Percentiles rank a stretch among this genome's conserved stretches.
phyloP scores from a whole-genome alignment of 768 basidiomycete species.

The Polyporus arcularius region DNA sequence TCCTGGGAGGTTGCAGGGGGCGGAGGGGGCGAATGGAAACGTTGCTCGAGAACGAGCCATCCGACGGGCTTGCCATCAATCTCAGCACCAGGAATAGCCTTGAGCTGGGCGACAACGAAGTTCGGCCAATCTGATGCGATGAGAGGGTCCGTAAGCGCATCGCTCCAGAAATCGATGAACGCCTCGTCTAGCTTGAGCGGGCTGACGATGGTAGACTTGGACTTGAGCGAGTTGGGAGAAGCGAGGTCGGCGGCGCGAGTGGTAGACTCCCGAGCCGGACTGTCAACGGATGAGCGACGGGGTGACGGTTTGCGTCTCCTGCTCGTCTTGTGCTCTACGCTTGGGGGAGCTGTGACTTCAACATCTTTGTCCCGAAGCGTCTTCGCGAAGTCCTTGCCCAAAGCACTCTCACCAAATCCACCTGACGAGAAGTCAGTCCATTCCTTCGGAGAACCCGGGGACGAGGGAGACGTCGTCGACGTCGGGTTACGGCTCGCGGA shows the following conservation, averaged over 20 bases:
- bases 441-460: slow-evolving; percentile 42
- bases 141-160: slow-evolving; percentile 64
- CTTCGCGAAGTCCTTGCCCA: slow-evolving; percentile 49
- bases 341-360: slow-evolving; percentile 50
- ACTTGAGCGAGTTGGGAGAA: slow-evolving; percentile 8
- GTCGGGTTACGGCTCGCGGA: slow-evolving; percentile 15
- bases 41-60: slow-evolving; percentile 74
- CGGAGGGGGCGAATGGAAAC: slow-evolving; percentile 42
- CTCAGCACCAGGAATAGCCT: slow-evolving; percentile 33
- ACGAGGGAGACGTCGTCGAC: slow-evolving; percentile 14
- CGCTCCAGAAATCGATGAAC: slow-evolving; percentile 82
- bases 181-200: slow-evolving; percentile 74
- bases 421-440: slow-evolving; percentile 71
- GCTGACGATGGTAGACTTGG: slow-evolving; percentile 45
- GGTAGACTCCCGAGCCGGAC: slow-evolving; percentile 11
- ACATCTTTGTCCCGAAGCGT: slow-evolving; percentile 62
- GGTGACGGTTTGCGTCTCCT: slow-evolving; percentile 34
- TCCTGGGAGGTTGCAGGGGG: slow-evolving; percentile 28
- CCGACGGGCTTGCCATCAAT: slow-evolving; percentile 43
- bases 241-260: slow-evolving; percentile 5
- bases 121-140: slow-evolving; percentile 65
- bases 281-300: slow-evolving; percentile 29
- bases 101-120: slow-evolving; percentile 73
- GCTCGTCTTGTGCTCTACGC: slow-evolving; percentile 35
- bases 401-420: slow-evolving; percentile 53